Conservation (phyloP, 768 basidiomycete genomes). For the Suillus paluster region DNA sequence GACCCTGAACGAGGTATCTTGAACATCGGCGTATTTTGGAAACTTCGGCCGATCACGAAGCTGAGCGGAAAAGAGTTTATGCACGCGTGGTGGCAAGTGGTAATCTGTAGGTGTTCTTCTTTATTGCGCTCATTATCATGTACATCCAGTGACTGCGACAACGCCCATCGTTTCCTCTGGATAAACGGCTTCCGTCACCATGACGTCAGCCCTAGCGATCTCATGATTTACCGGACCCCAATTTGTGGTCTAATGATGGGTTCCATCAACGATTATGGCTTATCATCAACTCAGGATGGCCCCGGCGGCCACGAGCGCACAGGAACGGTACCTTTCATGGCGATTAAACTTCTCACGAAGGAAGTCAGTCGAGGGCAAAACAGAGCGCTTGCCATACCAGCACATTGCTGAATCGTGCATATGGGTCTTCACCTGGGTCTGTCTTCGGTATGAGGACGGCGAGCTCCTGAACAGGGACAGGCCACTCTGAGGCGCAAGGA, state of each 20-base stretch:
- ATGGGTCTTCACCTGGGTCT: conserved; percentile 31
- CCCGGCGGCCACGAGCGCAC: conserved; percentile 19
- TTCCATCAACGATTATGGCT: conserved; percentile 37
- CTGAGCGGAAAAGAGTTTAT: not conserved
- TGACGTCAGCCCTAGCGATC: conserved; percentile 36
- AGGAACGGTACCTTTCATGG: conserved; percentile 40
- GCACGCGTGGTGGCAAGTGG: not conserved
- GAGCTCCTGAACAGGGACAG: not conserved
- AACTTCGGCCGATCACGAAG: not conserved
- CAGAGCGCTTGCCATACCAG: conserved; percentile 27
- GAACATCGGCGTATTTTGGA: not conserved
- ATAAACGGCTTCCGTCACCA: conserved; percentile 27
- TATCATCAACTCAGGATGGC: conserved; percentile 18
- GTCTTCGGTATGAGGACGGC: not conserved
- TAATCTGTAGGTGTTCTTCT: not conserved
- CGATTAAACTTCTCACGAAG: conserved; percentile 29
- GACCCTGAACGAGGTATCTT: conserved; percentile 4
- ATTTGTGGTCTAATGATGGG: conserved; percentile 17
- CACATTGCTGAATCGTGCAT: conserved; percentile 40
- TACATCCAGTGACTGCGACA: not conserved
- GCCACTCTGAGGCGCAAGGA: not conserved
- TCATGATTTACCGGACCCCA: conserved; percentile 29
- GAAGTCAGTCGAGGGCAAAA: conserved; percentile 17
- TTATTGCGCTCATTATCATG: not conserved
- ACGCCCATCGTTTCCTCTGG: conserved; percentile 34